Evolutionary conservation across 331 rosid genomes (phyloP).

Genomic region (Malus hybrid): DNA sequence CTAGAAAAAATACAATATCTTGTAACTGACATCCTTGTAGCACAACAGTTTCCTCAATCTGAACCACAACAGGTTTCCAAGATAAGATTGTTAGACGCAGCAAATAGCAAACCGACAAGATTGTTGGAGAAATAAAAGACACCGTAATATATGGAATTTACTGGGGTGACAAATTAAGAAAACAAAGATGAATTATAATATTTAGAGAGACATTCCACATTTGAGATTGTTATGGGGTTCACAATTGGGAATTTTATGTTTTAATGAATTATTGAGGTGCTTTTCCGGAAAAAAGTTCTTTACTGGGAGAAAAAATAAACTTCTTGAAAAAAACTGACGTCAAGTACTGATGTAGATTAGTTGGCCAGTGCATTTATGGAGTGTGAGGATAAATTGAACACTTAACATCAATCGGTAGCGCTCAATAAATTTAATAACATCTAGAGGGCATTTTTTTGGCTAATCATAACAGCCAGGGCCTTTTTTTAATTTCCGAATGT

Average conservation of each 20-base stretch:
- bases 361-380: no score
- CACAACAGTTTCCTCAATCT: not conserved
- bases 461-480: no score
- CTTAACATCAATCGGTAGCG: no score
- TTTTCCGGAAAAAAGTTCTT: no score
- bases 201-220: not conserved
- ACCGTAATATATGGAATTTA: not conserved
- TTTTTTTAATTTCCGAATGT: no score
- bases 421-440: no score
- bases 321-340: no score
- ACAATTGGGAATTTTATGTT: not conserved
- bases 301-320: no score
- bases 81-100: not conserved
- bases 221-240: not conserved
- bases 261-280: not conserved
- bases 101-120: not conserved
- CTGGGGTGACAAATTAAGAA: not conserved
- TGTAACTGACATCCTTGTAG: not conserved
- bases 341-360: no score
- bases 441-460: no score
- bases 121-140: not conserved
- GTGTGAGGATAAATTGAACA: no score
- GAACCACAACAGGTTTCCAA: not conserved
- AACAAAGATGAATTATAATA: not conserved
- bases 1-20: no score